Base-by-base conservation (phyloP, 2,329 filamentous ascomycete genomes). In the Microsporum ferrugineum region DNA sequence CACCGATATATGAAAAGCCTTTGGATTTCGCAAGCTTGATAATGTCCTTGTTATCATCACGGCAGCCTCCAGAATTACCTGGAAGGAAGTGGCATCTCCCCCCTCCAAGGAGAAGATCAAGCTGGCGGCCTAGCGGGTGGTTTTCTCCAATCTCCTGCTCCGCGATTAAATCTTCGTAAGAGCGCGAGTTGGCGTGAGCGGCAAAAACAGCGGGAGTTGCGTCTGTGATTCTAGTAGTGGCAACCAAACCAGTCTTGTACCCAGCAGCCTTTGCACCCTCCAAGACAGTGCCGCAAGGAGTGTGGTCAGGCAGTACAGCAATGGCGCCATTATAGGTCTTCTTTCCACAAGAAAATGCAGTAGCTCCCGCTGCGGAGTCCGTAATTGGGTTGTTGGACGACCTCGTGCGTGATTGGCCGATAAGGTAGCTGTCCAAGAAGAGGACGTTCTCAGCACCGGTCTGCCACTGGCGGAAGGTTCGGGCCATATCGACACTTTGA, bases 311-410 rank as follows among this genome's bases (percentile, higher is more conserved):
- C 14, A 95, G 80, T 59, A 95, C 88, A 7, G 90, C 88, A 67
- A 99, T 97, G 66, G 94, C 94, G 57, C 91, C 91, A 71, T 99
- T 99, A 78, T 99, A 99, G 73, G 87, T 95, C 83, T 99, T 99
- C 71, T 81, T 77, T 17, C 85, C 92, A 70, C 94, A 99, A 2
- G 89, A 91, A 73, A 99, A 99, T 0, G 94, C 94, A 0, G 94
- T 99, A 2, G 94, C 94, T 38, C 94, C 94, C 14, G 94, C 94
- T 3, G 94, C 94, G 63, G 89, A 95, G 75, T 99, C 94, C 1
- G 94, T 99, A 59, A 99, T 88, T 63, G 97, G 78, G 61, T 87
- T 92, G 69, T 83, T 90, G 66, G 84, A 86, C 59, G 89, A 95
- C 61, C 91, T 82, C 17, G 94, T 99, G 63, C 94, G 83, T 65